These are phyloP conservation scores for Dioscorea cayenensis DNA, from an alignment of 116 monocot species.

Conservation along the genomic window DNA sequence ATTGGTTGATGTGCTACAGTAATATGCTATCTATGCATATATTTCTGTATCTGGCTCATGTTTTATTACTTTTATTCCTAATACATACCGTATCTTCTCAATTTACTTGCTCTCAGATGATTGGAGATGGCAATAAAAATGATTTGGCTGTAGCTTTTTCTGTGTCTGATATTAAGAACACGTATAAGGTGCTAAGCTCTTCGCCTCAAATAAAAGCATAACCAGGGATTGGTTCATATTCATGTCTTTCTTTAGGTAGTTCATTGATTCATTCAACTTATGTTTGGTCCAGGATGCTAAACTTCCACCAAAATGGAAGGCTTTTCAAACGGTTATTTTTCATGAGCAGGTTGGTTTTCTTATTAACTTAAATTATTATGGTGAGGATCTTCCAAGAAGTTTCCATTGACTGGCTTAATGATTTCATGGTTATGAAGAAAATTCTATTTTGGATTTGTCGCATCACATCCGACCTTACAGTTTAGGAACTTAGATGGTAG, in stretches of 20 bases:
- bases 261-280: neutral
- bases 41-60: neutral
- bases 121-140: constrained; percentile 3
- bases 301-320: constrained; percentile 71
- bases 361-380: neutral
- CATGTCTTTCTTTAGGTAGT: neutral
- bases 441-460: neutral
- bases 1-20: neutral
- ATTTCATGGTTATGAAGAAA: neutral
- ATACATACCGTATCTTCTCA: neutral
- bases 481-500: neutral
- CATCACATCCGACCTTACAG: neutral
- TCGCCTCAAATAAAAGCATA: neutral
- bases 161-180: constrained; percentile 53
- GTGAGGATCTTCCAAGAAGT: neutral
- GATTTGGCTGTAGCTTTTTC: constrained; percentile 31
- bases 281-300: constrained; percentile 61
- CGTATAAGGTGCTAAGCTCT: constrained; percentile 56
- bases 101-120: constrained; percentile 19
- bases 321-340: constrained; percentile 79
- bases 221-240: neutral
- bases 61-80: neutral
- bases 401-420: neutral
- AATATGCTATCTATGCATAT: neutral
- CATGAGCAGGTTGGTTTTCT: constrained; percentile 39